Base-by-base conservation (phyloP, 192 early-diverging fungal species). In the Podila clonocystis region DNA sequence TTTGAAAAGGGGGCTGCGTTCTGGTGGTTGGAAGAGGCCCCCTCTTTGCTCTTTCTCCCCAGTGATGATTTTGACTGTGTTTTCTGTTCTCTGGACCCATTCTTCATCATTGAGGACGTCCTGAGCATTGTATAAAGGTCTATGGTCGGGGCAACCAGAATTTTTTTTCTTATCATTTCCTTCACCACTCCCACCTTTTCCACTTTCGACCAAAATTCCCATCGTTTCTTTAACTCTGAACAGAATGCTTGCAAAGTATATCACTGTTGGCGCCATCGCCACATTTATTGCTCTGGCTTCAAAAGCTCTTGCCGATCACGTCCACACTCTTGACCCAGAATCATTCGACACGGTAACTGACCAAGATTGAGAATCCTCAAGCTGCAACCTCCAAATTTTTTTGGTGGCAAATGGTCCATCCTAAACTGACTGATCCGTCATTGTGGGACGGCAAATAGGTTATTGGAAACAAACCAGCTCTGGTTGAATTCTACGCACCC, bases 401-500 rank as follows among this genome's bases (percentile, higher is more conserved):
- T 45, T 45, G 41, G 41, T 15, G 41, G 41, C 41, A 45, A 45
- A 1, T 4, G 38, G 41, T 41, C 9, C 0, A 12, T 41, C 15
- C 41, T 45, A 1, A 45, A 15, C 41, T 45, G 4, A 45, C 12
- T 45, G 11, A 12, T 33, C 7, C 33, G 3, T 41, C 38, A 1
- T 17, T 13, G 36, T 15, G 2, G 41, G 15, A 4, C 0, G 13
- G 11, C 41, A 4, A 38, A 22, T 30, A 73, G 71, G 38, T 26
- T 6, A 33, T 67, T 28, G 95, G 94, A 28, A 87, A 84, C 60
- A 91, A 91, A 77, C 88, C 92, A 63, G 91, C 91, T 5, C 85
- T 96, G 31, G 91, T 97, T 22, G 91, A 96, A 80, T 96, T 97
- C 82, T 96, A 93, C 82, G 95, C 96, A 20, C 93, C 93, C 3